phyloP scores from a whole-genome alignment of 169 alveolate species.

The Neospora caninum region DNA sequence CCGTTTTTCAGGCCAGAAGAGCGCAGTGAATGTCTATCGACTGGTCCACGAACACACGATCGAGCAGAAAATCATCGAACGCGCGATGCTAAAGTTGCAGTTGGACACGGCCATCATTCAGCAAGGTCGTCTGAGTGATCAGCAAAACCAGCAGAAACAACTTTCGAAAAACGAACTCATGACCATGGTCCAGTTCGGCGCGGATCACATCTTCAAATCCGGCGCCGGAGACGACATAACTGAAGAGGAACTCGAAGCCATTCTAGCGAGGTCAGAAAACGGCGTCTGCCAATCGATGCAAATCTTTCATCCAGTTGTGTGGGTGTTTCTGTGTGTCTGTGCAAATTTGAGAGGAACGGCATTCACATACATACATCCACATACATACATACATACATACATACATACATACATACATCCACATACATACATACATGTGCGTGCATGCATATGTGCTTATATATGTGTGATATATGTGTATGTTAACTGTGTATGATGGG shows the following conservation, averaged over 20 bases:
- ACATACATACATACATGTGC: too few species aligned
- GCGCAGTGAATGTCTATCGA: constrained; percentile 95
- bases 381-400: not conserved
- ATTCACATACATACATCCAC: not conserved
- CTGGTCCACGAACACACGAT: constrained; percentile 94
- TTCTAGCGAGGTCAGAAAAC: constrained; percentile 68
- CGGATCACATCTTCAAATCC: constrained; percentile 79
- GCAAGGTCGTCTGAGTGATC: constrained; percentile 91
- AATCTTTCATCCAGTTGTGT: too few species aligned
- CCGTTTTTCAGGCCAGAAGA: constrained; percentile 90
- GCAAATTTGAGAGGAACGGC: too few species aligned
- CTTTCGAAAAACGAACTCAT: constrained; percentile 68
- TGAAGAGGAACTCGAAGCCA: constrained; percentile 79
- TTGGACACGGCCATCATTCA: constrained; percentile 96
- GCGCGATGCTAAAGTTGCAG: constrained; percentile 95
- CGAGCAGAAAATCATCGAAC: constrained; percentile 97
- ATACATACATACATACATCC: too few species aligned
- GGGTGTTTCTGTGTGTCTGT: too few species aligned
- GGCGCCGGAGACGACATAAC: constrained; percentile 73
- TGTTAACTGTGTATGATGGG: too few species aligned
- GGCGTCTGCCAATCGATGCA: too few species aligned
- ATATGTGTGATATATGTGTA: too few species aligned
- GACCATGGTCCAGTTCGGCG: constrained; percentile 80
- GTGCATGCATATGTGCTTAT: not conserved
- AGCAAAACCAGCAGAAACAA: constrained; percentile 59